Evolutionary conservation across 768 basidiomycete genomes (phyloP).

Genomic region (Paxillus ammoniavirescens): DNA sequence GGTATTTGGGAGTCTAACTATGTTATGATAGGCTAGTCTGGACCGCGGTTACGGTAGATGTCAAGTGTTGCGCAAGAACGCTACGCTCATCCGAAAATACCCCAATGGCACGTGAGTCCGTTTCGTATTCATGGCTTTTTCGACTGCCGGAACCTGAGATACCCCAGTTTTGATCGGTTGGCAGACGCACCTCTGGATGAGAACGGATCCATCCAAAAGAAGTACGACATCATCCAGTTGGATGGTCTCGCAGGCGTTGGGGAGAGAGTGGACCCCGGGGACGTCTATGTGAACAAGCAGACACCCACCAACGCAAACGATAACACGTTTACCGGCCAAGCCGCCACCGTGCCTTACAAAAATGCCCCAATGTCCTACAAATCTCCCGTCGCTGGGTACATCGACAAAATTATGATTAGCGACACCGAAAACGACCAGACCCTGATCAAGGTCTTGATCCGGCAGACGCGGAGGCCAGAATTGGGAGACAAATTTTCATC

Average conservation of each 20-base stretch:
- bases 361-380: slow-evolving; percentile 93
- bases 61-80: slow-evolving; percentile 95
- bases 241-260: slow-evolving; percentile 96
- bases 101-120: slow-evolving; percentile 92
- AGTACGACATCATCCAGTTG: slow-evolving; percentile 86
- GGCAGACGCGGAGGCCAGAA: slow-evolving; percentile 95
- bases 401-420: slow-evolving; percentile 97
- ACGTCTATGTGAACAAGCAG: slow-evolving; percentile 97
- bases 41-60: slow-evolving; percentile 98
- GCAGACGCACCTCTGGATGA: slow-evolving; percentile 90
- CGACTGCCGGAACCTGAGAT: neutral
- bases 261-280: slow-evolving; percentile 88
- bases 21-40: slow-evolving; percentile 68
- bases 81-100: slow-evolving; percentile 92
- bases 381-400: slow-evolving; percentile 86
- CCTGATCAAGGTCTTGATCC: slow-evolving; percentile 94
- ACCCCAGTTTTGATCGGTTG: slow-evolving; percentile 79
- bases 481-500: slow-evolving; percentile 99
- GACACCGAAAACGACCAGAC: slow-evolving; percentile 97
- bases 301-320: slow-evolving; percentile 93
- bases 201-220: slow-evolving; percentile 74
- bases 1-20: slow-evolving; percentile 5
- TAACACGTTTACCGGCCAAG: slow-evolving; percentile 83
- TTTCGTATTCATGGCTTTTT: slow-evolving; percentile 5
- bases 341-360: slow-evolving; percentile 83